Conservation (phyloP, 2,329 filamentous ascomycete species). For the Paracamarosporium sp. region DNA sequence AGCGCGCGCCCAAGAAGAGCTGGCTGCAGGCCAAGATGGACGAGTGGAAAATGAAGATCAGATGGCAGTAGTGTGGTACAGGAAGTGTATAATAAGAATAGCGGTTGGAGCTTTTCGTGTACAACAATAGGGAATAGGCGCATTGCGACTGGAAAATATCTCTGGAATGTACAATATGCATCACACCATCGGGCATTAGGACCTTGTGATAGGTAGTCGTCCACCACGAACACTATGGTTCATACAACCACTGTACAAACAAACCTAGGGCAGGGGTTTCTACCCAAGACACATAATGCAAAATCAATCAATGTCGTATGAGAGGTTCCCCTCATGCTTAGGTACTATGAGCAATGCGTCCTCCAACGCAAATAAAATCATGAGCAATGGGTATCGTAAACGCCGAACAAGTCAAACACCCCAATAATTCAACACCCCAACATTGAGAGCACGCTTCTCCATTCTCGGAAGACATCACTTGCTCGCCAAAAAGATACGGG, state of each 20-base stretch:
- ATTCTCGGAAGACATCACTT: neutral
- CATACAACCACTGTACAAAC: neutral
- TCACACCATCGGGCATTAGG: neutral
- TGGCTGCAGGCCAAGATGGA: constrained; percentile 45
- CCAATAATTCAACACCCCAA: neutral
- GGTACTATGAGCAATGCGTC: neutral
- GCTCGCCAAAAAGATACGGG: neutral
- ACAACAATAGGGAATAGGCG: neutral
- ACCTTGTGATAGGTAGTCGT: neutral
- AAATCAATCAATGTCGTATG: too few species aligned
- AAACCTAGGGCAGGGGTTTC: too few species aligned
- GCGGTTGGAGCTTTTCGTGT: neutral
- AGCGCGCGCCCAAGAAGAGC: constrained; percentile 39
- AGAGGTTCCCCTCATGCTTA: too few species aligned
- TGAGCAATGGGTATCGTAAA: neutral
- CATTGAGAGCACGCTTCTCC: neutral
- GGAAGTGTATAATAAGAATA: neutral
- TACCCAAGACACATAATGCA: too few species aligned
- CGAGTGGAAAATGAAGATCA: constrained; percentile 47
- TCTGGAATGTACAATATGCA: neutral
- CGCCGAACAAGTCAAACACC: neutral
- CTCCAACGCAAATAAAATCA: neutral
- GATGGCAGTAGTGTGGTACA: constrained; percentile 30
- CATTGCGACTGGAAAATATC: neutral
- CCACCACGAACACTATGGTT: neutral